Conservation (phyloP, 2,329 filamentous ascomycete genomes). For the Colletotrichum aenigma region DNA sequence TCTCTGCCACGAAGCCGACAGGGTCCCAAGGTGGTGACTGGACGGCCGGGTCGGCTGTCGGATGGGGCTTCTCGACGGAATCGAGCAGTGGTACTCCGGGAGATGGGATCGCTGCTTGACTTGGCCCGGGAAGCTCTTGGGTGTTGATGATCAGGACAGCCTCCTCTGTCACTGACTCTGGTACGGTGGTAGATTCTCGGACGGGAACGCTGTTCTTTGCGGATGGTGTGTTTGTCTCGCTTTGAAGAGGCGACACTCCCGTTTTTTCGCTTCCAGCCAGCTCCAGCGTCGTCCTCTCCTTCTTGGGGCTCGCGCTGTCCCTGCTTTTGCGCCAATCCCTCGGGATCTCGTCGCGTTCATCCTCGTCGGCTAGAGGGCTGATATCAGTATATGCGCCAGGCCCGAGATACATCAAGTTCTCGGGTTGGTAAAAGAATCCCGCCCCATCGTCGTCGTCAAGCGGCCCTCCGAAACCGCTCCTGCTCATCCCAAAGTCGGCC, state of each 20-base stretch:
- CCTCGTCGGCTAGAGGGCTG: constrained; percentile 46
- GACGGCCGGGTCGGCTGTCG: constrained; percentile 29
- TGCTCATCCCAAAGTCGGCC: constrained; percentile 19
- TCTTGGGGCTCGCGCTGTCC: not conserved
- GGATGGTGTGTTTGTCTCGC: constrained; percentile 28
- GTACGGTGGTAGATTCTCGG: not conserved
- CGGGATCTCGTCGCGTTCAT: constrained; percentile 28
- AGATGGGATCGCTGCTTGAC: not conserved
- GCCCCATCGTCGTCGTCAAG: constrained; percentile 36
- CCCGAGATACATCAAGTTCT: constrained; percentile 58
- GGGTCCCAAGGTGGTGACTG: constrained; percentile 35
- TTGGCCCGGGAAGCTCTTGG: not conserved
- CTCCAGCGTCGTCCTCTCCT: not conserved
- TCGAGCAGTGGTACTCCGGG: constrained; percentile 36
- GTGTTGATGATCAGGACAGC: not conserved
- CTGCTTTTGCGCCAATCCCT: not conserved
- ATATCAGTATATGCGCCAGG: constrained; percentile 50
- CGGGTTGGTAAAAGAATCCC: constrained; percentile 52
- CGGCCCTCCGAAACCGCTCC: constrained; percentile 16
- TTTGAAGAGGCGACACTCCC: constrained; percentile 27
- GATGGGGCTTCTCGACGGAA: constrained; percentile 33
- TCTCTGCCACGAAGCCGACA: constrained; percentile 50
- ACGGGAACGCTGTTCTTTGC: constrained; percentile 25
- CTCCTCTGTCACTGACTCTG: not conserved
- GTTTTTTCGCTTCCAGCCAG: not conserved